Percentiles rank a stretch among this genome's conserved stretches.
phyloP scores from a whole-genome alignment of 2,329 filamentous ascomycete species.

The Cladorrhinum sp. region DNA sequence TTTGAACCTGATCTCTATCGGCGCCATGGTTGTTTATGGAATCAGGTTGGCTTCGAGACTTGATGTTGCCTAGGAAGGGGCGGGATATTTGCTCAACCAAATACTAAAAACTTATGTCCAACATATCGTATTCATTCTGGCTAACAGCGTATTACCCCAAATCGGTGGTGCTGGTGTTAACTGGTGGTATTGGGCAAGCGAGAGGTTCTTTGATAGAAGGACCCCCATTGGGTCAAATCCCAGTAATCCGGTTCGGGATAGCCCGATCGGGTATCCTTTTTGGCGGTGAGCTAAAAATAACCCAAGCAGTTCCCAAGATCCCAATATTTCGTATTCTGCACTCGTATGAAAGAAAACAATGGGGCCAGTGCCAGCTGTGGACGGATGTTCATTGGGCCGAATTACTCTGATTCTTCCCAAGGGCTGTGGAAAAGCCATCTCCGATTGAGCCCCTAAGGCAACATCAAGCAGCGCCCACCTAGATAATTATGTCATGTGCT shows the following conservation, averaged over 20 bases:
- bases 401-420: background rate
- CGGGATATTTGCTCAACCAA: too few species aligned
- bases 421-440: too few species aligned
- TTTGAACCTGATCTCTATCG: background rate
- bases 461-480: too few species aligned
- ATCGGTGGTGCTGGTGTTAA: background rate
- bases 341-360: background rate
- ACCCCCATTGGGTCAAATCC: background rate
- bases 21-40: background rate
- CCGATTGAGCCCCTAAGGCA: too few species aligned
- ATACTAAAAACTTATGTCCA: too few species aligned
- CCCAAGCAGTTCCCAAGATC: background rate
- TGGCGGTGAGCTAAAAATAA: background rate
- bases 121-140: too few species aligned
- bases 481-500: background rate
- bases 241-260: background rate
- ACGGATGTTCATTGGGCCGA: background rate
- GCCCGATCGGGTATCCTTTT: background rate
- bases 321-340: background rate
- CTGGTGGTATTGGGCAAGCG: too few species aligned
- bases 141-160: background rate
- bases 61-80: background rate
- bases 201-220: background rate
- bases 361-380: background rate
- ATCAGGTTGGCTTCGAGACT: background rate